Evolutionary conservation across 2,329 filamentous ascomycete species (phyloP).

Genomic region (Celoporthe dispersa): DNA sequence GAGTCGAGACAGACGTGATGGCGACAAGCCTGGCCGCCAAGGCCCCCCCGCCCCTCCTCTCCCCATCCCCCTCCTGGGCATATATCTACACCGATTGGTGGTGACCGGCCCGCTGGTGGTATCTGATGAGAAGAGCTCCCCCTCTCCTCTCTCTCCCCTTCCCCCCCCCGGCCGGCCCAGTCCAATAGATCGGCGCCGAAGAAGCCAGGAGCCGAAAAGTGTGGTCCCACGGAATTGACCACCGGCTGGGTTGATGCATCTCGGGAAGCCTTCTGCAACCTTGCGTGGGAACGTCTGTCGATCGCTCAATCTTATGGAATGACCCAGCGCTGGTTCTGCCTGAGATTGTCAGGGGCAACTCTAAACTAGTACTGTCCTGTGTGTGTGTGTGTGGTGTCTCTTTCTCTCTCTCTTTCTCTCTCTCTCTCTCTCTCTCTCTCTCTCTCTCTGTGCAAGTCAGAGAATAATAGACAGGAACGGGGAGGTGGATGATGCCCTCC

Average conservation of each 20-base stretch:
- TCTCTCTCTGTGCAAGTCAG: not conserved
- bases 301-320: constrained; percentile 18
- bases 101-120: constrained; percentile 17
- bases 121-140: constrained; percentile 23
- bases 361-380: not conserved
- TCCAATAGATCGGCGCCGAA: constrained; percentile 13
- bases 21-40: not conserved
- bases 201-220: constrained; percentile 23
- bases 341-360: constrained; percentile 12
- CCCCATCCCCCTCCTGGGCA: too few species aligned
- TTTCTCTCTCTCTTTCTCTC: not conserved
- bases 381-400: too few species aligned
- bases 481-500: not conserved
- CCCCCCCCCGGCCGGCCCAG: too few species aligned
- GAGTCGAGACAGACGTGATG: constrained; percentile 3
- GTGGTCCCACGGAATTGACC: constrained; percentile 19
- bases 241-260: constrained; percentile 21
- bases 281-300: constrained; percentile 21
- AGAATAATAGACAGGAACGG: not conserved
- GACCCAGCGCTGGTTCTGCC: constrained; percentile 5
- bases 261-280: constrained; percentile 27
- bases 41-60: too few species aligned
- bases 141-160: constrained; percentile 18
- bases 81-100: constrained; percentile 8
- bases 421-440: not conserved